Conservation (phyloP, 495 filamentous ascomycete species). For the Parachaetomium inaequale region DNA sequence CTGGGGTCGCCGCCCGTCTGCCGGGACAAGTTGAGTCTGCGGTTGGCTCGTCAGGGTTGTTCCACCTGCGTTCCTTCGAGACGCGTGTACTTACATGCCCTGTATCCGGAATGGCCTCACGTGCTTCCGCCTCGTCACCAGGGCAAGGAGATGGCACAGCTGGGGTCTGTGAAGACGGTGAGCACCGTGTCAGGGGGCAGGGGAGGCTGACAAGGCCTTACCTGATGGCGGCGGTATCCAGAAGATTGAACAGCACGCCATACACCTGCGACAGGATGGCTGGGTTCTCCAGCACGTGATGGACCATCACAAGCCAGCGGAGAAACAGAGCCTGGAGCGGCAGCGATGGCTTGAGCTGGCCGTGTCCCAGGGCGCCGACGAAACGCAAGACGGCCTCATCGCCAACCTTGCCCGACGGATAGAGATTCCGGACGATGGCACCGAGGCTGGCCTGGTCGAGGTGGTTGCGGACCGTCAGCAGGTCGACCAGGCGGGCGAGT, state of each 20-base stretch:
- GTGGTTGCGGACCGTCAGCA: constrained; percentile 61
- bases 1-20: constrained; percentile 68
- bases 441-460: constrained; percentile 72
- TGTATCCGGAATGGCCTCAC: constrained; percentile 84
- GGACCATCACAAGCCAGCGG: constrained; percentile 76
- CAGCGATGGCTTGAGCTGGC: constrained; percentile 70
- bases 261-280: constrained; percentile 66
- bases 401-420: constrained; percentile 61
- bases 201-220: constrained; percentile 30
- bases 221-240: constrained; percentile 76
- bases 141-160: constrained; percentile 77
- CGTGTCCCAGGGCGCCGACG: constrained; percentile 72
- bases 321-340: constrained; percentile 64
- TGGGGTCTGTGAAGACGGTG: constrained; percentile 44
- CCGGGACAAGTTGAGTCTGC: constrained; percentile 57
- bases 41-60: constrained; percentile 22
- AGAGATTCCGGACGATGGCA: constrained; percentile 67
- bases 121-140: constrained; percentile 81
- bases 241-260: constrained; percentile 73
- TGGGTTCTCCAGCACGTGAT: constrained; percentile 67
- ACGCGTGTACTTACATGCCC: constrained; percentile 56
- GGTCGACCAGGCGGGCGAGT: constrained; percentile 60
- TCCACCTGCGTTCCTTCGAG: neutral
- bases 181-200: constrained; percentile 29
- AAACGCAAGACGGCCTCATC: constrained; percentile 62